Evolutionary conservation across 805 yeast genomes (phyloP).

Genomic region (Suhomyces kilbournensis): DNA sequence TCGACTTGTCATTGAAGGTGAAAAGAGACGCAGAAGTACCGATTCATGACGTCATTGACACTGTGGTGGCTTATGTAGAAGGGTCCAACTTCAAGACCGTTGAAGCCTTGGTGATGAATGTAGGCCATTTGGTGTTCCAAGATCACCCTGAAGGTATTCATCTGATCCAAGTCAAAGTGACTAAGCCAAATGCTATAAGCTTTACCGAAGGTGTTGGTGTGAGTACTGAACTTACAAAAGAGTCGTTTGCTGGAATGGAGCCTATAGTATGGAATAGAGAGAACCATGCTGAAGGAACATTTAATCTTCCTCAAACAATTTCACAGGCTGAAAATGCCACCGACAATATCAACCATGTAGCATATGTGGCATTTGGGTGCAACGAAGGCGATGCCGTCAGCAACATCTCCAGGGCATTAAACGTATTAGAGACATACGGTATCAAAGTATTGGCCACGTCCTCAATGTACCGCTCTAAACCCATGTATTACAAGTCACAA

Average conservation of each 20-base stretch:
- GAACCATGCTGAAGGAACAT: constrained; percentile 7
- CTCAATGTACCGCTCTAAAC: constrained; percentile 80
- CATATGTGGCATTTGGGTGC: constrained; percentile 84
- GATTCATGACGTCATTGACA: constrained; percentile 44
- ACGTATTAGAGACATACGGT: constrained; percentile 36
- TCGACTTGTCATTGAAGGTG: constrained; percentile 40
- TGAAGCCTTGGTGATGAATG: constrained; percentile 80
- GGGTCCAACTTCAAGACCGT: constrained; percentile 83
- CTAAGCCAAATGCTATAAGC: constrained; percentile 86
- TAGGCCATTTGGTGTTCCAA: constrained; percentile 56
- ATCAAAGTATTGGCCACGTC: constrained; percentile 62
- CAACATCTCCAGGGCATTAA: constrained; percentile 58
- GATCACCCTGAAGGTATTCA: constrained; percentile 29
- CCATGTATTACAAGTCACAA: constrained; percentile 87
- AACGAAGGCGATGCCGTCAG: constrained; percentile 70
- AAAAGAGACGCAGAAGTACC: constrained; percentile 29
- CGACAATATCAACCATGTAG: constrained; percentile 42
- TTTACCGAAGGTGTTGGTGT: constrained; percentile 91
- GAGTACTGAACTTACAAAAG: constrained; percentile 50
- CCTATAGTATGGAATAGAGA: constrained; percentile 10
- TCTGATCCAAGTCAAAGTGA: constrained; percentile 56
- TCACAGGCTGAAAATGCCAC: constrained; percentile 9
- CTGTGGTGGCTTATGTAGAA: constrained; percentile 62
- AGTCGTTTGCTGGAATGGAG: constrained; percentile 33
- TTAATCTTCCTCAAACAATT: constrained; percentile 28